A percentile compares a stretch with the other conserved stretches of the same genome.
These are phyloP conservation scores for Claviceps paspali DNA, from an alignment of 2,329 filamentous ascomycete species.

Conservation along the genomic window DNA sequence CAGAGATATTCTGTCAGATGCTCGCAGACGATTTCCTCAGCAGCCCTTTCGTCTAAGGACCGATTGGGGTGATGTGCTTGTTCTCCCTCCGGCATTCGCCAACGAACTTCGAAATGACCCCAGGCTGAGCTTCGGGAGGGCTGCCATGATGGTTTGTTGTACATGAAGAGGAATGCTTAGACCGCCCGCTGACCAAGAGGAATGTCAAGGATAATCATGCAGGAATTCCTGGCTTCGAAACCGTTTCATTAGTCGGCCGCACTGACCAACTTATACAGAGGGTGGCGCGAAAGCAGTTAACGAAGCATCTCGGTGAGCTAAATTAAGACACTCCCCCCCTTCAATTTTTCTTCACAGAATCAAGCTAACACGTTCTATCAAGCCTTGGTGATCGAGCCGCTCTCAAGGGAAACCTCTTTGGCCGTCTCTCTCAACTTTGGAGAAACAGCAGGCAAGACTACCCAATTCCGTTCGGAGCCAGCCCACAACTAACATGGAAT, in stretches of 20 bases:
- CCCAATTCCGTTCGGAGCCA: not conserved
- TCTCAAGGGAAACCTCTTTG: not conserved
- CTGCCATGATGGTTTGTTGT: conserved; percentile 1
- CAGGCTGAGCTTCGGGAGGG: conserved; percentile 7
- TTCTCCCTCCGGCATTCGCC: conserved; percentile 8
- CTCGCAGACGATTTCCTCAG: not conserved
- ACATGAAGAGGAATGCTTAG: no score
- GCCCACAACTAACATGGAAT: not conserved
- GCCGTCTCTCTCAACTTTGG: not conserved
- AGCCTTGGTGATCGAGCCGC: conserved; percentile 1
- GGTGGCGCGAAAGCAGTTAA: not conserved
- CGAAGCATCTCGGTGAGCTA: not conserved
- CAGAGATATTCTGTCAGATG: not conserved
- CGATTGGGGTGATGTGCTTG: conserved; percentile 8
- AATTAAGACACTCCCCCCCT: no score
- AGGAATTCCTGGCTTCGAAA: conserved; percentile 1
- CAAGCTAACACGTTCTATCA: not conserved
- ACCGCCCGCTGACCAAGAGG: not conserved
- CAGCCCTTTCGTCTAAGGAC: conserved; percentile 8
- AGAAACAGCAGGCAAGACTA: not conserved
- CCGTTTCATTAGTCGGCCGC: not conserved
- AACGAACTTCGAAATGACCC: conserved; percentile 12
- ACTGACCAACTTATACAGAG: not conserved
- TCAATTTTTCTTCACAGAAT: not conserved
- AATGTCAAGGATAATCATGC: not conserved